Evolutionary conservation across 306 rosid species (phyloP).

Genomic region (Purshia tridentata): DNA sequence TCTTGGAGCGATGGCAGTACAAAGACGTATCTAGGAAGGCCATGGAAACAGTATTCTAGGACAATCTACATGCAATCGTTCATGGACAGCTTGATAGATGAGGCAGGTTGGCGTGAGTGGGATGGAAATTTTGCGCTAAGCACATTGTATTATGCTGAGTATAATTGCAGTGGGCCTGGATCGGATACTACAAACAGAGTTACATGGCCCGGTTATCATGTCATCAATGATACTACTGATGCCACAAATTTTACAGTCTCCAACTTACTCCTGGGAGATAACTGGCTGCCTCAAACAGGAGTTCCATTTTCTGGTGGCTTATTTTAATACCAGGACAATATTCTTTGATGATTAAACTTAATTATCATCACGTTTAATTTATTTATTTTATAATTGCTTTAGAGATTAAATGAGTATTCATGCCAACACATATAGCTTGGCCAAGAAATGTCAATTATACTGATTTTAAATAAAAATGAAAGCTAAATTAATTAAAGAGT

Average conservation of each 20-base stretch:
- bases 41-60: constrained; percentile 68
- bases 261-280: constrained; percentile 40
- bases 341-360: neutral
- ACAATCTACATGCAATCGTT: constrained; percentile 58
- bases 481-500: too few species aligned
- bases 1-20: constrained; percentile 19
- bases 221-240: constrained; percentile 30
- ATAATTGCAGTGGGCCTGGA: constrained; percentile 48
- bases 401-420: neutral
- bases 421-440: neutral
- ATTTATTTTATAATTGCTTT: neutral
- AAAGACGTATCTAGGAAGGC: constrained; percentile 62
- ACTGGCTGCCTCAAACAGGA: constrained; percentile 68
- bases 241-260: constrained; percentile 54
- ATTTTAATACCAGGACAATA: neutral
- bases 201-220: constrained; percentile 51
- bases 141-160: constrained; percentile 72
- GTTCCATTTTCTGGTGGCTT: constrained; percentile 45
- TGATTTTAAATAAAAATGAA: too few species aligned
- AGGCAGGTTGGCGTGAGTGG: constrained; percentile 66
- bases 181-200: constrained; percentile 44
- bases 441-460: too few species aligned
- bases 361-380: too few species aligned
- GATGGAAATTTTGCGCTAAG: constrained; percentile 56
- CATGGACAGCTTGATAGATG: constrained; percentile 43